Base-by-base conservation (phyloP, 257 asterid species). In the Forsythia suspensa region DNA sequence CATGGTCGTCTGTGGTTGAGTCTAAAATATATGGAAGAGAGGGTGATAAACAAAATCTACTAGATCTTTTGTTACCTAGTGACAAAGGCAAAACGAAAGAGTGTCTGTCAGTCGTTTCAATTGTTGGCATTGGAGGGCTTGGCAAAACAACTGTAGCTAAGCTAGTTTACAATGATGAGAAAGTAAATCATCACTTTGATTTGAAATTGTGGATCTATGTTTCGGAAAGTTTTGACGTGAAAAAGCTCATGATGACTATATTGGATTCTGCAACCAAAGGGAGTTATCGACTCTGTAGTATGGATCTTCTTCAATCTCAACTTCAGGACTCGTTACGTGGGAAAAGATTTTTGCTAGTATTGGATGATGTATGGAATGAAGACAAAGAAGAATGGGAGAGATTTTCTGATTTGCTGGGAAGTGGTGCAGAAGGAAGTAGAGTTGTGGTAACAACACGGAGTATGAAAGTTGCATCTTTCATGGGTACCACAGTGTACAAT, bases 51-150 rank as follows among this genome's bases (percentile, higher is more conserved):
- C 34, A 57, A 57, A n/a, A 57, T 57, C 67, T 57, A 57, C 67
- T 57, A 8, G 4, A 6, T 20, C 11, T 18, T 57, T 57, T 57
- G 67, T 74, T 75, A 55, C 66, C 68, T 69, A 39, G 18, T 5
- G 42, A 34, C 44, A 4, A 16, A 66, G 74, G 75, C 24, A 59
- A 73, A 67, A 73, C 55, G 3, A 24, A 3, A 3, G 40, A 61
- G 37, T 8, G 11, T 59, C 6, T 34, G 1, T 67, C n/a, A 41
- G 63, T 42, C 44, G 44, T 73, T 57, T 61, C 80, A 20, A 43
- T 78, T 48, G 82, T 80, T 48, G 87, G 87, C 40, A 80, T 71
- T n/a, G 84, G 84, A 42, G 84, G 84, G n/a, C 55, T 80, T 42
- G 82, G 84, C 18, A 83, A 83, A 66, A 80, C 80, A 18, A 77